Evolutionary conservation across 2,329 filamentous ascomycete genomes (phyloP), one percentile per base, ranked within the genome.

Genomic region (Clonostachys solani): DNA sequence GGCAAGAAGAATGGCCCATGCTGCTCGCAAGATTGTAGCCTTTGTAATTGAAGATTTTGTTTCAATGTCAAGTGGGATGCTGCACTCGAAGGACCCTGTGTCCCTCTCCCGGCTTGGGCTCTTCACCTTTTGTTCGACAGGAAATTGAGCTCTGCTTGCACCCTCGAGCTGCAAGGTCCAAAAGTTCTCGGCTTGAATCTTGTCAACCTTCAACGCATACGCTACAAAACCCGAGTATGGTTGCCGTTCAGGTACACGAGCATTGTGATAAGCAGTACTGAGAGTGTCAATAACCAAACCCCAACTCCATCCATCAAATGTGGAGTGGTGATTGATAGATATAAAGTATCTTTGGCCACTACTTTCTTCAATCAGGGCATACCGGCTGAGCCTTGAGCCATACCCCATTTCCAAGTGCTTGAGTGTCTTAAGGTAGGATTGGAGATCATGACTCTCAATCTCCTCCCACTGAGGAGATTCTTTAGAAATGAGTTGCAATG

Each of bases 221-320:
- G 48, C 45, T 5, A 54, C 43, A 38, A 54, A 52, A n/a, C 7
- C 19, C 5, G 42, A 12, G 34, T 44, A 52, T 12, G 47, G 43
- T 12, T 33, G 5, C 9, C 33, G 15, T 9, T 15, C 33, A 16
- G 33, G 33, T 44, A n/a, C 4, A 42, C 47, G n/a, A 35, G n/a
- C 12, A 13, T 33, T 33, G 23, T 34, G 12, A 15, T 49, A 49
- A 12, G 33, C 34, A 9, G 17, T 17, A 15, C 29, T 18, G 15
- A 57, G 41, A 1, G 33, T 38, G n/a, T 44, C 34, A 12, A 50
- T 17, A 5, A 54, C 42, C 0, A 56, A 42, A 7, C 23, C 34
- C 40, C 49, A n/a, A 9, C 53, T 55, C 55, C 55, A 60, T 6
- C 58, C 60, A 37, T 63, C 60, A 35, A 60, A 59, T 1, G 58